Base-by-base conservation (phyloP, 176 grass and related monocot species). In the Thalia dealbata region DNA sequence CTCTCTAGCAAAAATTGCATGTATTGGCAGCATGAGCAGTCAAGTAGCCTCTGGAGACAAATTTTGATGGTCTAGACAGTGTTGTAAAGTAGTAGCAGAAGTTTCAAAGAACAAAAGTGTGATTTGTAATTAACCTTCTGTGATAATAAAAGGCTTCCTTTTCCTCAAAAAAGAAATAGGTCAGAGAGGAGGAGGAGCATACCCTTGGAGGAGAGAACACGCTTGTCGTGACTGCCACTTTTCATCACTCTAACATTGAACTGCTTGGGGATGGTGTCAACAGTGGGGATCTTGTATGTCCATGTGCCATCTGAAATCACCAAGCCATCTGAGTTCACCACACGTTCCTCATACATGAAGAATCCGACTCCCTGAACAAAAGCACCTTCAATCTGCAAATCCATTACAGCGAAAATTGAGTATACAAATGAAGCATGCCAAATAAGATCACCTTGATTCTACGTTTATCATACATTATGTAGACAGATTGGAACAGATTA, bases 291-390 rank as follows among this genome's bases (percentile, higher is more conserved):
- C 81, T 96, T 96, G 77, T 96, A 96, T 21, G 85, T 96, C 91
- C 91, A 96, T 14, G 91, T 96, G 35, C 91, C 86, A 22, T 96
- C 91, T 13, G 75, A 73, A 48, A 91, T 68, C 38, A 85, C 80
- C 78, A 96, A 35, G 6, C 91, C 91, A 13, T 96, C 85, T 19
- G 85, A 80, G 74, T 96, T 96, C 8, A 78, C 75, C 78, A 76
- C 1, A 64, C 86, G 84, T 7, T 96, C 91, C 78, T 96, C 91
- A n/a, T 90, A 83, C 42, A 88, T 79, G 63, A 91, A 95, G 84
- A 95, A 95, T 2, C 91, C 91, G 7, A 96, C 68, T 41, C 91
- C 91, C 69, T 96, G 91, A 64, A 91, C 67, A 70, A 96, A 96
- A 3, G 85, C 75, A 12, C 91, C 45, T 48, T 48, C 45, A 9